Base-by-base conservation (phyloP, 768 basidiomycete genomes). In the Lentinula edodes region DNA sequence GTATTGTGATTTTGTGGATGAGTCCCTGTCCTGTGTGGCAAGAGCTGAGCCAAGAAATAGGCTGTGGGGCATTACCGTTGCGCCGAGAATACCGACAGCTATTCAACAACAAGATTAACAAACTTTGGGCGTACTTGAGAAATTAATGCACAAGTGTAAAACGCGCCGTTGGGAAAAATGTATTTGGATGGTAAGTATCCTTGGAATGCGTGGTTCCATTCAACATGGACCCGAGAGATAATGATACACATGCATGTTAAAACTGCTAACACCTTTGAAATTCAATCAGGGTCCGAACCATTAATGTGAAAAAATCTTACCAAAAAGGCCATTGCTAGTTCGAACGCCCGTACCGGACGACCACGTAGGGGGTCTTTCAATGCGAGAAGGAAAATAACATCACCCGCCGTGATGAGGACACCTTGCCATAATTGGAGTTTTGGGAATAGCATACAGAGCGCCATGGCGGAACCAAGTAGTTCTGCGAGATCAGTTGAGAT, bases 61-160 rank as follows among this genome's bases (percentile, higher is more conserved):
- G 62, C 88, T 89, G 71, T 95, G 94, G 0, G 94, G 94, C 94
- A 95, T 95, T 62, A 94, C 88, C 2, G 93, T 97, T 1, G 93
- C 92, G 35, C 90, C 88, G 1, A 90, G 68, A 54, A 92, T 86
- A 41, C 89, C 89, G 58, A 90, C 83, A 35, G 87, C 85, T 87
- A 48, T 39, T 20, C 38, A 35, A 16, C 39, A 50, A 32, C 28
- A 42, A 12, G 63, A 73, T 74, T n/a, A 73, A 66, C 2, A 68
- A 69, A 48, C 61, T 48, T 46, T 63, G 15, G 39, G 16, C 15
- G 23, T 43, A 58, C 52, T 15, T 51, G 66, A 7, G 28, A 35
- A 55, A 57, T 51, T 46, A 20, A 72, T 83, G 46, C 67, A 89
- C 89, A 87, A 0, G 83, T 86, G 67, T 89, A 91, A 18, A 91